Evolutionary conservation across 495 filamentous ascomycete genomes (phyloP), one percentile per base, ranked within the genome.

Genomic region (Tuber umbilicatum): DNA sequence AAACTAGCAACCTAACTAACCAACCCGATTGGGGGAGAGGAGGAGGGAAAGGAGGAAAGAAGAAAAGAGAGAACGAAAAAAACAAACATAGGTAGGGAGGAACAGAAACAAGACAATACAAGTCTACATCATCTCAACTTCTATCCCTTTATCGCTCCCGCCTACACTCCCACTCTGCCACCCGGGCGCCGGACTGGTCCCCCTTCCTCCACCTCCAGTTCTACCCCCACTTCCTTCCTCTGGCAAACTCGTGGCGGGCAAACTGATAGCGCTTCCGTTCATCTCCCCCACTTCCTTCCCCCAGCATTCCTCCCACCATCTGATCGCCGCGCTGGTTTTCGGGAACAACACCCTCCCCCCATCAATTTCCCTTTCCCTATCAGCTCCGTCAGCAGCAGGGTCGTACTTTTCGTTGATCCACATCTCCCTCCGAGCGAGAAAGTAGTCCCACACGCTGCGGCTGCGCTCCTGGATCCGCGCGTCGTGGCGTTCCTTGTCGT

Each of bases 361-460:
- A 19, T 90, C 93, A 47, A 90, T 89, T 72, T 90, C 87, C 68
- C 87, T 84, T 50, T 81, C 80, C 38, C 75, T 72, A 35, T 81
- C 80, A 47, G 87, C 87, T 74, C 97, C 93, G 75, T 98, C 92
- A 47, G 96, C 86, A 0, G 85, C 86, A 1, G 89, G 83, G 73
- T 94, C 91, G 81, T 96, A 99, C 16, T 91, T 86, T 0, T 87
- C 86, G 80, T 97, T 98, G 17, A 88, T 85, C 82, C 97, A 99
- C 81, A 95, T 91, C 31, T 88, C 86, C 42, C 87, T 88, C 3
- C 93, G 87, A 19, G 90, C 87, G 31, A 97, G 85, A 85, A 99
- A 98, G 83, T 98, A 97, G 74, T 93, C 90, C 95, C 96, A 99
- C 3, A 97, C 96, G 74, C 92, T 94, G 35, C 91, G 85, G n/a